These are phyloP conservation scores for Populus alba DNA, from an alignment of 345 rosid genomes.

Conservation along the genomic window DNA sequence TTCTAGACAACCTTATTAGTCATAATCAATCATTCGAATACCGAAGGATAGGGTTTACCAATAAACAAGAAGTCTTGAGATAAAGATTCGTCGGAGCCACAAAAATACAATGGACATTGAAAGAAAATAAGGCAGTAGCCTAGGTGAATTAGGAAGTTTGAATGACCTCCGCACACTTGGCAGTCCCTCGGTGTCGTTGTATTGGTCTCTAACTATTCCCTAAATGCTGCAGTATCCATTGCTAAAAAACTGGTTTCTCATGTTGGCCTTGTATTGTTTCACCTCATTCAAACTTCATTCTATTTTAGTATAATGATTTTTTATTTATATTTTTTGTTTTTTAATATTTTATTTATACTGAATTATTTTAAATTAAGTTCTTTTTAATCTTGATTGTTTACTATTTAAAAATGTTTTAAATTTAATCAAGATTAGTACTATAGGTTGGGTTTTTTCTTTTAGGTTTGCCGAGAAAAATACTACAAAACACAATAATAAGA, in stretches of 20 bases:
- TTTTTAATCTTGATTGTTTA: too few species aligned
- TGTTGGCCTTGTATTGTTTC: background rate
- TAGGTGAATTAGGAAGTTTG: constrained; percentile 65
- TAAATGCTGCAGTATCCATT: constrained; percentile 56
- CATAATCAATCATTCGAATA: too few species aligned
- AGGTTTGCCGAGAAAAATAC: too few species aligned
- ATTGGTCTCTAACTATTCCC: constrained; percentile 67
- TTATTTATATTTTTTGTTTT: too few species aligned
- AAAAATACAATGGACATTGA: background rate
- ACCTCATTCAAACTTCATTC: background rate
- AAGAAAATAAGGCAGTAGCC: background rate
- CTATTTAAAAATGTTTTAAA: too few species aligned
- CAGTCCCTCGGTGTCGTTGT: constrained; percentile 58
- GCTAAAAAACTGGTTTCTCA: constrained; percentile 37
- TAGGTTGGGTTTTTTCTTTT: too few species aligned
- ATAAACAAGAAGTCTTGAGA: background rate
- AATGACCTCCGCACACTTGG: constrained; percentile 55
- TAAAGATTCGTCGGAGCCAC: background rate
- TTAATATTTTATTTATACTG: too few species aligned
- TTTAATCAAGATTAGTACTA: too few species aligned
- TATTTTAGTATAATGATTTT: too few species aligned
- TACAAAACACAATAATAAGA: too few species aligned
- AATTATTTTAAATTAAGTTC: too few species aligned
- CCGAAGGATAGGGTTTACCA: too few species aligned
- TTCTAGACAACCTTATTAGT: background rate